phyloP scores from a whole-genome alignment of 768 basidiomycete genomes.

The Lactifluus hygrophoroides region DNA sequence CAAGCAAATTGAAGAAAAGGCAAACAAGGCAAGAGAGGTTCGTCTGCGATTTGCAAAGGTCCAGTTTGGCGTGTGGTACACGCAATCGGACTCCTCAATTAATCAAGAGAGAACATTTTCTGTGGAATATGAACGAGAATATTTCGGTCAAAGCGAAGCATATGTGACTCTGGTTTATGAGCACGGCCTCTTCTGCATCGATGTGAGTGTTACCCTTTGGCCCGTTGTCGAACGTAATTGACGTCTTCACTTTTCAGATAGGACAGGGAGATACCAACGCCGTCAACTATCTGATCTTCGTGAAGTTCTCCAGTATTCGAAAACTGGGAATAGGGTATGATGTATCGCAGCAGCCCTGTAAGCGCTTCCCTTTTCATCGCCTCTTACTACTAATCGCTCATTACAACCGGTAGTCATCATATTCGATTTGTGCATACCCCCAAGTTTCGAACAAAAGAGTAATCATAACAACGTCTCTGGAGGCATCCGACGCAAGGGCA shows the following conservation, averaged over 20 bases:
- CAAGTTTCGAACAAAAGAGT: conserved; percentile 51
- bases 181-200: conserved; percentile 54
- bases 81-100: conserved; percentile 20
- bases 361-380: background rate
- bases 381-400: background rate
- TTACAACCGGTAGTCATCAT: conserved; percentile 3
- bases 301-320: conserved; percentile 14
- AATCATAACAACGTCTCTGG: conserved; percentile 45
- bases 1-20: conserved; percentile 21
- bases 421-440: conserved; percentile 34
- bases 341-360: background rate
- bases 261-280: conserved; percentile 14
- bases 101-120: conserved; percentile 40
- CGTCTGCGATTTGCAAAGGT: conserved; percentile 49
- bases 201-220: conserved; percentile 31
- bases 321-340: conserved; percentile 12
- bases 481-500: conserved; percentile 29
- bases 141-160: conserved; percentile 37
- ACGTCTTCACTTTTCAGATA: background rate
- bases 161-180: conserved; percentile 59
- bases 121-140: conserved; percentile 57
- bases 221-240: background rate
- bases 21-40: conserved; percentile 35
- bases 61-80: conserved; percentile 58
- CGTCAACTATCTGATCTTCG: background rate